Percentiles rank a stretch among this genome's conserved stretches.
Evolutionary conservation across 2,329 filamentous ascomycete genomes (phyloP).

Genomic region (Nemania diffusa): DNA sequence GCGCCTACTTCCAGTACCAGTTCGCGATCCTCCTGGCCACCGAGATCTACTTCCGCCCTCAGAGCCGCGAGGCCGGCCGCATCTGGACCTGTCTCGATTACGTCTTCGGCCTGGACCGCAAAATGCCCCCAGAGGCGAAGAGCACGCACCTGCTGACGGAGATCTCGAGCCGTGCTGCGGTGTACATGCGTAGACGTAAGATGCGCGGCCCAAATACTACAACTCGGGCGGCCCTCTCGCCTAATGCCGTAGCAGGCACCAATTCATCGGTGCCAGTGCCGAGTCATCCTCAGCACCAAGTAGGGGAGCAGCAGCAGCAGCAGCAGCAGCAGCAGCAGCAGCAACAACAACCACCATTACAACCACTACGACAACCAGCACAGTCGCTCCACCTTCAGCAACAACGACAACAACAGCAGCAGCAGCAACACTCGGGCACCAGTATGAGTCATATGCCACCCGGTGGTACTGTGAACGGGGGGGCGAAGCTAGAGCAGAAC

Average conservation of each 20-base stretch:
- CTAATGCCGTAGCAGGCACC: slow-evolving; percentile 50
- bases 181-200: slow-evolving; percentile 69
- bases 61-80: slow-evolving; percentile 67
- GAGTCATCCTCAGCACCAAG: slow-evolving; percentile 24
- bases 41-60: slow-evolving; percentile 70
- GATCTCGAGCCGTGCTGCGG: slow-evolving; percentile 67
- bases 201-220: slow-evolving; percentile 61
- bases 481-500: slow-evolving; percentile 23
- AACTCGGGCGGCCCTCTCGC: slow-evolving; percentile 51
- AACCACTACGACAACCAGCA: too few relatives aligned
- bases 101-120: slow-evolving; percentile 70
- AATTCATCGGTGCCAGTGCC: slow-evolving; percentile 29
- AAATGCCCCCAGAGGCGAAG: slow-evolving; percentile 65
- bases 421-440: background rate
- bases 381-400: too few relatives aligned
- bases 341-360: too few relatives aligned
- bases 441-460: slow-evolving; percentile 11
- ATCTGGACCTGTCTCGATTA: slow-evolving; percentile 79
- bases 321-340: slow-evolving; percentile 22
- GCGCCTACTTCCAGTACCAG: slow-evolving; percentile 79
- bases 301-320: slow-evolving; percentile 23
- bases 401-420: slow-evolving; percentile 21
- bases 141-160: slow-evolving; percentile 69
- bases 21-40: slow-evolving; percentile 74
- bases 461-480: background rate